phyloP scores from a whole-genome alignment of 164 flowering plant genomes.

The Liquidambar formosana region DNA sequence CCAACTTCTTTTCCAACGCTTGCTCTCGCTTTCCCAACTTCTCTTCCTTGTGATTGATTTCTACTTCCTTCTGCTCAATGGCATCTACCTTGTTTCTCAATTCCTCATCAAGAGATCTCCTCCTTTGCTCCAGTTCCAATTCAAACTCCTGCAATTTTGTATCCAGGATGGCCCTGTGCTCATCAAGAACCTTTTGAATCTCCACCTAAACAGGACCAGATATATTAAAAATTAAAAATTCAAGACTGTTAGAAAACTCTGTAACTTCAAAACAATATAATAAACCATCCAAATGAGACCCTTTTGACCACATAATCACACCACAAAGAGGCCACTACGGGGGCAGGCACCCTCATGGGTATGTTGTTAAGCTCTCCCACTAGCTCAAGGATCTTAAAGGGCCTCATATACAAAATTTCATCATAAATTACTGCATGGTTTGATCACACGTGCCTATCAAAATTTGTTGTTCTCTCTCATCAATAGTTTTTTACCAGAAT shows the following conservation, averaged over 20 bases:
- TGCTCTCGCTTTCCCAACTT: conserved; percentile 66
- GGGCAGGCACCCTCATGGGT: no score
- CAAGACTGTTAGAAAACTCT: not conserved
- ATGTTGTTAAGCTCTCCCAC: no score
- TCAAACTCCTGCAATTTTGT: conserved; percentile 52
- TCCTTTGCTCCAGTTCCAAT: conserved; percentile 58
- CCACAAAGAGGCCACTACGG: no score
- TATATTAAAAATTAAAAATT: not conserved
- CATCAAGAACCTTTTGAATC: conserved; percentile 68
- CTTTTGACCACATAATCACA: not conserved
- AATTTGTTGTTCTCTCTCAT: no score
- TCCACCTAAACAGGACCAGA: conserved; percentile 47
- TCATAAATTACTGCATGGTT: no score
- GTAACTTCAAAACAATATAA: no score
- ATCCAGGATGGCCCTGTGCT: conserved; percentile 53
- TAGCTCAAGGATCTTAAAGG: no score
- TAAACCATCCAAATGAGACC: no score
- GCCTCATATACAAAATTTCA: no score
- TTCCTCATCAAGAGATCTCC: conserved; percentile 59
- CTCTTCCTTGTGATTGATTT: conserved; percentile 59
- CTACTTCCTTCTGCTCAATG: conserved; percentile 50
- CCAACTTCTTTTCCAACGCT: conserved; percentile 60
- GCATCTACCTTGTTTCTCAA: conserved; percentile 36
- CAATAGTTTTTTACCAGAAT: no score
- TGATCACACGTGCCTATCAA: no score